Evolutionary conservation across 257 asterid species (phyloP).

Genomic region (Scutellaria galericulata): DNA sequence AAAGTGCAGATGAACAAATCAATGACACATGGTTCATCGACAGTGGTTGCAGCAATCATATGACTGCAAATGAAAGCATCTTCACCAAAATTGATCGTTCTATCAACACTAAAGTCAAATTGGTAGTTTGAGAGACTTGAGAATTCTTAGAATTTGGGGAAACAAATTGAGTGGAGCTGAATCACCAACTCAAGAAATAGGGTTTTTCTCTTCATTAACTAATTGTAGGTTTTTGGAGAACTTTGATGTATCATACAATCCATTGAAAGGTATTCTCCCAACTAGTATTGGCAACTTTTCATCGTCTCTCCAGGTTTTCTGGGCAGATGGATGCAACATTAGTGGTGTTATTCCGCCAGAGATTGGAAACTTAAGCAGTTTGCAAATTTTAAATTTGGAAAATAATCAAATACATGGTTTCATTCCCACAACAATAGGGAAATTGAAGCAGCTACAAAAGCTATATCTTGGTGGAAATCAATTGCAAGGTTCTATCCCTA

Average conservation of each 20-base stretch:
- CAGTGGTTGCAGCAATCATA: no score
- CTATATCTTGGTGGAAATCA: background rate
- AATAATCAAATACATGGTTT: background rate
- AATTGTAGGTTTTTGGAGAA: background rate
- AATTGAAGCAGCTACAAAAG: background rate
- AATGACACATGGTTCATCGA: no score
- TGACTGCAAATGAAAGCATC: no score
- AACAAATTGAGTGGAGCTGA: background rate
- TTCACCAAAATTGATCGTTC: background rate
- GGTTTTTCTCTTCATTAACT: constrained; percentile 11
- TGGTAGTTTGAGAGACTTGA: background rate
- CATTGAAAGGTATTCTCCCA: constrained; percentile 9
- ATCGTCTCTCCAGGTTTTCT: background rate
- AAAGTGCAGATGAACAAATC: no score
- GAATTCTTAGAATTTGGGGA: background rate
- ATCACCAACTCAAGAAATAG: background rate
- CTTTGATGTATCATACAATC: background rate
- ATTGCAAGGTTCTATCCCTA: constrained; percentile 4
- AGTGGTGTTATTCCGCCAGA: background rate
- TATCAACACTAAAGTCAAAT: no score
- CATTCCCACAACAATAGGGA: background rate
- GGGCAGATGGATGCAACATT: background rate
- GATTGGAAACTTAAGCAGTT: constrained; percentile 3
- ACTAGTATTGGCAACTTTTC: constrained; percentile 17
- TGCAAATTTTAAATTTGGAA: background rate